Base-by-base conservation (phyloP, 2,329 filamentous ascomycete genomes). In the Fusarium camptoceras region DNA sequence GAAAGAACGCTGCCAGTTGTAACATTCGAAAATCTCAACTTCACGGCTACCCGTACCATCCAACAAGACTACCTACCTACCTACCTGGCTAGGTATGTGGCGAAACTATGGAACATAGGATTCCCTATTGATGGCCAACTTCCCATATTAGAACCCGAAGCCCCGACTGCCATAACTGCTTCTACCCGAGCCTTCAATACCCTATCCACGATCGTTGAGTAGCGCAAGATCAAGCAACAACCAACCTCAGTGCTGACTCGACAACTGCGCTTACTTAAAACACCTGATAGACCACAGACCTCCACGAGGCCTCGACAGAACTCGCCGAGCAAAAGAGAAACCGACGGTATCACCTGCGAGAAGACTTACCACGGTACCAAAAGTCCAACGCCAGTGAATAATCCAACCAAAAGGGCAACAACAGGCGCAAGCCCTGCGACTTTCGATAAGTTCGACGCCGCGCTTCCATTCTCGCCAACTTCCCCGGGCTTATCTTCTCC, bases 291-390 rank as follows among this genome's bases (percentile, higher is more conserved):
- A 4, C 34, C 34, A 12, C 10, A 7, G 34, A 7, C 5, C 6
- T 7, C 10, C 0, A 37, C 34, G 6, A n/a, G 34, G 3, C 18
- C 34, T 37, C 10, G 18, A 37, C 18, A 37, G 34, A 37, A 37
- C 18, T 12, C 34, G 12, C 2, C 34, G 18, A 37, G 18, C 34
- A 37, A n/a, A 37, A 18, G 16, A 25, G 5, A 22, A 9, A 1
- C n/a, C n/a, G 14, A 37, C 6, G 7, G 20, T 4, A 14, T 3
- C 3, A 7, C 14, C 11, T 3, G 8, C 4, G 16, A 47, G 8
- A 27, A 16, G 34, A 12, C 22, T 70, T 27, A 73, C 64, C 72
- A 74, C 16, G 64, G 39, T 25, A 63, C 54, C 25, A 75, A 18
- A 3, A 71, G 25, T 5, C 72, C 63, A 15, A 61, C 53, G 9